Evolutionary conservation across 2,329 filamentous ascomycete species (phyloP), one percentile per base, ranked within the genome.

Genomic region (Epichloe typhina): DNA sequence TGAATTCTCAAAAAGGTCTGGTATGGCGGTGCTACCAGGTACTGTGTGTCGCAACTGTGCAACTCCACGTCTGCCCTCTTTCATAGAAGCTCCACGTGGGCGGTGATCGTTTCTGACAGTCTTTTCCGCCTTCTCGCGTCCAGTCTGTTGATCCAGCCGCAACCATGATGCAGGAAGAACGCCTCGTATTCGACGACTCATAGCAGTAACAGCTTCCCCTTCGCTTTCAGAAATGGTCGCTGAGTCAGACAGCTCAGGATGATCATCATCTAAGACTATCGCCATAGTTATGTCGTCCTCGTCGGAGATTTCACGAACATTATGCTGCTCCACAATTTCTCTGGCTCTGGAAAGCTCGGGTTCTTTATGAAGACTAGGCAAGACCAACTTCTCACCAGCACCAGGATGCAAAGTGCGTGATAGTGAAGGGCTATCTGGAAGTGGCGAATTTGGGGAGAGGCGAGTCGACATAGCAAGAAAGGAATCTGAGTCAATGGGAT

Each of bases 161-260:
- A 84, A 69, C 76, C 80, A 83, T 5, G 81, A 84, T n/a, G 81
- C 81, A 39, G 81, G 81, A 43, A 84, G 69, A 7, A 84, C 80
- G 21, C 80, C 80, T 49, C 72, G 72, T 46, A 84, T 78, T 48
- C 71, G 69, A 49, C 65, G 72, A 37, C 68, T 67, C 51, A 69
- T 66, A 19, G 59, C 61, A 26, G 69, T 62, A n/a, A 66, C 66
- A 12, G 66, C 59, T 23, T 76, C 70, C 2, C 66, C 65, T 3
- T 72, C 73, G 47, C 65, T 71, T 37, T 65, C 65, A 9, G 67
- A 65, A n/a, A 57, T 60, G 3, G 59, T 56, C n/a, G 61, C 62
- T 7, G 56, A 56, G 17, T 56, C 61, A 17, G 49, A 53, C 11
- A 23, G 8, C 11, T 45, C 37, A n/a, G 11, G 13, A 11, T n/a